phyloP scores from a whole-genome alignment of 345 rosid genomes.

The Ailanthus altissimus region DNA sequence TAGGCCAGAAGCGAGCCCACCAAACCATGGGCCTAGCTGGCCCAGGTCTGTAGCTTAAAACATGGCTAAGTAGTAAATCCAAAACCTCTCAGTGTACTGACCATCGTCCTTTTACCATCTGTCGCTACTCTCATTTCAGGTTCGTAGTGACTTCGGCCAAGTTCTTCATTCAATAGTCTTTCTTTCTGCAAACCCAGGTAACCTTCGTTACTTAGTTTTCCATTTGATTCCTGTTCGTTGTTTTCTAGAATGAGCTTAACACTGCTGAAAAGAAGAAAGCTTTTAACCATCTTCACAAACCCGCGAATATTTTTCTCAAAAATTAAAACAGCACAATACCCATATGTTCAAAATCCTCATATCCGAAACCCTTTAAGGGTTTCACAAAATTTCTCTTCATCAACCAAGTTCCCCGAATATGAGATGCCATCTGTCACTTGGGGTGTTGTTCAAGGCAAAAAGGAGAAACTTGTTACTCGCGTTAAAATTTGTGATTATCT shows the following conservation, averaged over 20 bases:
- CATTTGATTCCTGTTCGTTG: background rate
- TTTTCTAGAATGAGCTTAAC: slow-evolving; percentile 31
- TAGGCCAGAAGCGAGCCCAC: no score
- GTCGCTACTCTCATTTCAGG: no score
- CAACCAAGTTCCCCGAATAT: slow-evolving; percentile 81
- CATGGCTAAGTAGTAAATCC: no score
- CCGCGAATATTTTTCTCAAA: slow-evolving; percentile 6
- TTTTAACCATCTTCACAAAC: slow-evolving; percentile 30
- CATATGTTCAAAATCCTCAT: slow-evolving; percentile 18
- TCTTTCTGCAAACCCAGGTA: slow-evolving; percentile 5
- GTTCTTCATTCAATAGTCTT: background rate
- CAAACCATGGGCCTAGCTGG: no score
- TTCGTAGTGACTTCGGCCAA: background rate
- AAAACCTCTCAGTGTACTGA: no score
- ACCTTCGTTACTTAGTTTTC: background rate
- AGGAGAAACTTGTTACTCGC: slow-evolving; percentile 81
- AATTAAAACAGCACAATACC: slow-evolving; percentile 34
- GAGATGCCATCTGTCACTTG: slow-evolving; percentile 97
- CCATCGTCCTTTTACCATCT: no score
- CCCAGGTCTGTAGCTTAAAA: no score
- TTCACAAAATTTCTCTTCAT: slow-evolving; percentile 35
- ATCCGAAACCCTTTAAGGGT: slow-evolving; percentile 24
- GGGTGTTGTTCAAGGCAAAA: slow-evolving; percentile 89
- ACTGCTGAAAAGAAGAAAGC: slow-evolving; percentile 34
- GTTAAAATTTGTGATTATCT: slow-evolving; percentile 90